phyloP scores from a whole-genome alignment of 208 protist species.

The Crithidia sp. region DNA sequence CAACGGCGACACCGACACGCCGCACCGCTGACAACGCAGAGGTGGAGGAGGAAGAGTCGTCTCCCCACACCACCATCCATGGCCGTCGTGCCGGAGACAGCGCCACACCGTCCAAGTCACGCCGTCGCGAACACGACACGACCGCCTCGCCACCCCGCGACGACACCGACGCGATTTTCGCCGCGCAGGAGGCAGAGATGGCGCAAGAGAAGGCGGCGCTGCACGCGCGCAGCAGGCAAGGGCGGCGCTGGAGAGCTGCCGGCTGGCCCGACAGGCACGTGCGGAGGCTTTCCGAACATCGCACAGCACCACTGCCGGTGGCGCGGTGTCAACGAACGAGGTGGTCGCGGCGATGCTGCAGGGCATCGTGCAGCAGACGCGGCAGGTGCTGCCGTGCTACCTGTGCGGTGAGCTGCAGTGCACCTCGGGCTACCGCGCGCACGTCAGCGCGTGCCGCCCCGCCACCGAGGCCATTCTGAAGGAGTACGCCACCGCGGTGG shows the following conservation, averaged over 20 bases:
- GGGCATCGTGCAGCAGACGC: slow-evolving; percentile 65
- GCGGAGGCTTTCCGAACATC: neutral
- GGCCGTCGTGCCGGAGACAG: slow-evolving; percentile 9
- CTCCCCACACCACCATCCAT: slow-evolving; percentile 21
- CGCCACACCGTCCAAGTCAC: slow-evolving; percentile 37
- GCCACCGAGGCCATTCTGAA: slow-evolving; percentile 43
- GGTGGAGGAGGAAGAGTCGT: slow-evolving; percentile 6
- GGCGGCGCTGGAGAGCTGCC: slow-evolving; percentile 20
- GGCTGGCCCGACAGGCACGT: slow-evolving; percentile 12
- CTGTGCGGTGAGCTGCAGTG: slow-evolving; percentile 68
- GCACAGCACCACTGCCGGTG: neutral
- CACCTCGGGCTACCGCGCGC: slow-evolving; percentile 51
- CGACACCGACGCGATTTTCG: slow-evolving; percentile 13
- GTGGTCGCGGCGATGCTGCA: slow-evolving; percentile 59
- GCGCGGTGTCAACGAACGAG: slow-evolving; percentile 33
- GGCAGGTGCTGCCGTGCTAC: slow-evolving; percentile 75
- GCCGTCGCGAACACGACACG: slow-evolving; percentile 31
- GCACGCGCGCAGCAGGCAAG: slow-evolving; percentile 18
- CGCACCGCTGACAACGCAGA: neutral
- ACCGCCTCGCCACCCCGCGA: slow-evolving; percentile 25
- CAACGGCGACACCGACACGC: neutral
- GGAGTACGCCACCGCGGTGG: slow-evolving; percentile 29
- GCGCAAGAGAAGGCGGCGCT: slow-evolving; percentile 24
- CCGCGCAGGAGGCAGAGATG: slow-evolving; percentile 19
- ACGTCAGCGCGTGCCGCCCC: slow-evolving; percentile 53